A percentile compares a stretch with the other conserved stretches of the same genome.
Conservation (phyloP, 2,329 filamentous ascomycete genomes). For the Claviceps humidiphila region DNA sequence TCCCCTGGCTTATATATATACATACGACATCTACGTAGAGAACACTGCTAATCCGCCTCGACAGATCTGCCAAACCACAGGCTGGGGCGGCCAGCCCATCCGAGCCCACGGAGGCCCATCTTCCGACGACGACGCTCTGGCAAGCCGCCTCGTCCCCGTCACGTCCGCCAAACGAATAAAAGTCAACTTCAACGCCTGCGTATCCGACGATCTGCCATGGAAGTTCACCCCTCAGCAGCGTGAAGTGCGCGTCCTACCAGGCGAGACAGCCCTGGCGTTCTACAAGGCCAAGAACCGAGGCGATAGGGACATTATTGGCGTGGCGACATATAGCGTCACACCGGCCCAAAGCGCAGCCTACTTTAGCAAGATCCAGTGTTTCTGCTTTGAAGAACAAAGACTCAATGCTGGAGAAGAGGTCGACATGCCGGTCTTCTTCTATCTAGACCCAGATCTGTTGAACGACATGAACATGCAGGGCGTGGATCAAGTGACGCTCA, state of each 20-base stretch:
- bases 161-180: slow-evolving; percentile 71
- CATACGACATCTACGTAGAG: neutral
- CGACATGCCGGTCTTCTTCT: slow-evolving; percentile 99
- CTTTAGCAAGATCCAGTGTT: slow-evolving; percentile 99
- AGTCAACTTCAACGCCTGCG: slow-evolving; percentile 91
- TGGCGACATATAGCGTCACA: slow-evolving; percentile 95
- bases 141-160: slow-evolving; percentile 68
- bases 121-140: slow-evolving; percentile 46
- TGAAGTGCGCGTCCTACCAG: slow-evolving; percentile 86
- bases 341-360: slow-evolving; percentile 92
- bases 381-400: slow-evolving; percentile 96
- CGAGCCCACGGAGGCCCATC: slow-evolving; percentile 52
- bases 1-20: neutral
- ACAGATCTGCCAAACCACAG: slow-evolving; percentile 67
- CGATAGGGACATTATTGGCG: slow-evolving; percentile 87
- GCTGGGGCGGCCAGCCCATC: slow-evolving; percentile 87
- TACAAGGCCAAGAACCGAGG: slow-evolving; percentile 93
- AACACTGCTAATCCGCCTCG: neutral
- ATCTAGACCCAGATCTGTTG: slow-evolving; percentile 89
- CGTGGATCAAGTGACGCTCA: slow-evolving; percentile 89
- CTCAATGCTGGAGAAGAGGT: slow-evolving; percentile 92
- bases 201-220: slow-evolving; percentile 92
- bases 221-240: slow-evolving; percentile 95
- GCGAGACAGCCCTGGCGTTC: slow-evolving; percentile 93
- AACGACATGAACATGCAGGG: slow-evolving; percentile 87